Evolutionary conservation across 257 asterid genomes (phyloP).

Genomic region (Capsicum rhomboideum): DNA sequence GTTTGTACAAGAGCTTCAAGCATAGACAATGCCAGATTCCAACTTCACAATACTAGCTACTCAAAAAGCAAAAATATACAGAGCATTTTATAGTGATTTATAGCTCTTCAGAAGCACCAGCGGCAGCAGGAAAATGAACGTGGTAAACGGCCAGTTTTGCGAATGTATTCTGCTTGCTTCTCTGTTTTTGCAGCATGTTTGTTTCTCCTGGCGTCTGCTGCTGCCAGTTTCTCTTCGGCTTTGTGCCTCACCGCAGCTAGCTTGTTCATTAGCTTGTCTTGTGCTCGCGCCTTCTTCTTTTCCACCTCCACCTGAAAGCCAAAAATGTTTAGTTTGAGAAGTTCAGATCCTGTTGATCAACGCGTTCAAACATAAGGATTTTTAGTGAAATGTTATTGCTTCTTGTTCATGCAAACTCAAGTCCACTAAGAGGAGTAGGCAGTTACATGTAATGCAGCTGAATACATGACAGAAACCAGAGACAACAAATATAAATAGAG

Average conservation of each 20-base stretch:
- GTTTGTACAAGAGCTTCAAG: neutral
- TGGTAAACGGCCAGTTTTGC: constrained; percentile 27
- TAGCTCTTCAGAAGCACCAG: constrained; percentile 15
- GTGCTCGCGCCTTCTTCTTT: constrained; percentile 22
- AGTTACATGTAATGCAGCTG: neutral
- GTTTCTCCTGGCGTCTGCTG: constrained; percentile 21
- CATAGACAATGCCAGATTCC: neutral
- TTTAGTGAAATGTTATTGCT: neutral
- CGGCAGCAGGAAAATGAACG: constrained; percentile 17
- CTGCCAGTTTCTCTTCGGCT: constrained; percentile 20
- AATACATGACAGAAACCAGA: neutral
- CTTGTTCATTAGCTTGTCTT: constrained; percentile 29
- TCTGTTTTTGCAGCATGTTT: constrained; percentile 18
- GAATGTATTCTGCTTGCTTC: constrained; percentile 26
- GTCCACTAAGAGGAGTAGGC: neutral
- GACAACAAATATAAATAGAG: neutral
- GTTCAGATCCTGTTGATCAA: neutral
- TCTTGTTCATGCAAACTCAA: neutral
- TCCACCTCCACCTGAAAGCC: constrained; percentile 28
- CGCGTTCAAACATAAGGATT: neutral
- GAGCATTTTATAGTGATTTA: neutral
- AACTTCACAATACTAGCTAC: neutral
- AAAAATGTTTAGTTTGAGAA: neutral
- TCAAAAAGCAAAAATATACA: neutral
- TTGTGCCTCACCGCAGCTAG: constrained; percentile 23